Percentiles rank a stretch among this genome's conserved stretches.
phyloP scores from a whole-genome alignment of 1,139 yeast genomes.

The Hansenula anomala region DNA sequence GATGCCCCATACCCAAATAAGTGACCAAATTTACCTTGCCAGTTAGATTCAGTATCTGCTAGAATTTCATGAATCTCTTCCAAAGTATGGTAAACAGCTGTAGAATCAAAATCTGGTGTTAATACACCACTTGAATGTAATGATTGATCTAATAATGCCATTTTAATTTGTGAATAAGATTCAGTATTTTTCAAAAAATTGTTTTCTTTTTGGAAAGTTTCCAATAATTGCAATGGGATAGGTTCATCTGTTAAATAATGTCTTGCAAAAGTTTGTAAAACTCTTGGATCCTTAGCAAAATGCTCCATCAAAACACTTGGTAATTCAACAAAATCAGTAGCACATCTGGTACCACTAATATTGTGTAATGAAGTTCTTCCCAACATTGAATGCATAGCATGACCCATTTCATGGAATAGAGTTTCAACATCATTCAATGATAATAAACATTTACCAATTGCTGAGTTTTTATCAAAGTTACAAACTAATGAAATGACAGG shows the following conservation, averaged over 20 bases:
- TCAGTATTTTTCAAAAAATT: constrained; percentile 64
- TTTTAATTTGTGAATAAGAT: constrained; percentile 79
- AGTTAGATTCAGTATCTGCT: constrained; percentile 62
- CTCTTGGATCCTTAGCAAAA: constrained; percentile 79
- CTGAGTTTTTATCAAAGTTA: constrained; percentile 54
- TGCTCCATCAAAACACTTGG: constrained; percentile 96
- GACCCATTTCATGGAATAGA: constrained; percentile 97
- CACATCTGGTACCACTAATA: constrained; percentile 91
- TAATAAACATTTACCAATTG: constrained; percentile 40
- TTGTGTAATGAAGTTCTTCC: constrained; percentile 89
- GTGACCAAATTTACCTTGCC: constrained; percentile 97
- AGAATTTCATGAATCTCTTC: constrained; percentile 54
- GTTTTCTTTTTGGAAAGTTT: constrained; percentile 47
- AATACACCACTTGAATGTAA: constrained; percentile 55
- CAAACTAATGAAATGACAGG: constrained; percentile 91
- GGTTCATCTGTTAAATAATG: constrained; percentile 69
- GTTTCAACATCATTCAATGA: constrained; percentile 84
- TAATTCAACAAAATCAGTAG: constrained; percentile 92
- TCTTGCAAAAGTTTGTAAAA: constrained; percentile 64
- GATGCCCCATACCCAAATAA: constrained; percentile 92
- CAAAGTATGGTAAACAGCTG: constrained; percentile 57
- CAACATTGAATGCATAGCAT: constrained; percentile 96
- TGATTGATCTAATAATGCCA: constrained; percentile 85
- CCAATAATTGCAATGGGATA: constrained; percentile 46
- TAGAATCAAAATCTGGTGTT: constrained; percentile 41